Conservation (phyloP, 2,329 filamentous ascomycete species). For the Trichoderma arundinaceum region DNA sequence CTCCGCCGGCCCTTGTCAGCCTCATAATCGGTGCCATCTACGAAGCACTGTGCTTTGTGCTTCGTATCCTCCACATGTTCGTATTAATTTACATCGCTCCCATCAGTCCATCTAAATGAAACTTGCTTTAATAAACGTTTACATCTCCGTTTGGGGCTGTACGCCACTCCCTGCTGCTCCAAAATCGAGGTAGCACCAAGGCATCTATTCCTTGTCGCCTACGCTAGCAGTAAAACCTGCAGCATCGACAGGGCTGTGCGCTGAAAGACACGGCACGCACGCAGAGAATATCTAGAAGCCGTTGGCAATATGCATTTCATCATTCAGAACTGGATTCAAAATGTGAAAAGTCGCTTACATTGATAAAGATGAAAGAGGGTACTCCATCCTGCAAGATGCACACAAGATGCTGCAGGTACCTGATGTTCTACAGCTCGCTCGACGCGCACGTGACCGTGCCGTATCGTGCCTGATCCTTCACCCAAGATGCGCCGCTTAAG, state of each 20-base stretch:
- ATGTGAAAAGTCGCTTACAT: too few relatives aligned
- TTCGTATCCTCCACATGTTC: not conserved
- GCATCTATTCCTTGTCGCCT: not conserved
- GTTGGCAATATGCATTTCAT: too few relatives aligned
- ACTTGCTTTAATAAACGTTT: too few relatives aligned
- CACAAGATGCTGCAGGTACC: not conserved
- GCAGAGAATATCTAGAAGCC: too few relatives aligned
- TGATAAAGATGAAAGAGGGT: not conserved
- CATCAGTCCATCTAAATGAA: too few relatives aligned
- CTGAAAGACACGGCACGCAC: not conserved
- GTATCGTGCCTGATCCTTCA: constrained; percentile 33
- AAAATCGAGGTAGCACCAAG: too few relatives aligned
- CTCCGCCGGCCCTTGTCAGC: not conserved
- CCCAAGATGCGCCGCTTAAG: constrained; percentile 44
- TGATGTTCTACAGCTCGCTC: not conserved
- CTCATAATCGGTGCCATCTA: too few relatives aligned
- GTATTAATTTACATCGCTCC: too few relatives aligned
- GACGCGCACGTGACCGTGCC: constrained; percentile 40
- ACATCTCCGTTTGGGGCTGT: not conserved
- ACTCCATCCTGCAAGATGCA: not conserved
- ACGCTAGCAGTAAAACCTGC: not conserved
- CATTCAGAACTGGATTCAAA: too few relatives aligned
- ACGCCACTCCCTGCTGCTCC: too few relatives aligned
- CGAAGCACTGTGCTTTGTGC: not conserved
- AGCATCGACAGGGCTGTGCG: not conserved